Conservation (phyloP, 2,329 filamentous ascomycete species). For the Tolypocladium album region DNA sequence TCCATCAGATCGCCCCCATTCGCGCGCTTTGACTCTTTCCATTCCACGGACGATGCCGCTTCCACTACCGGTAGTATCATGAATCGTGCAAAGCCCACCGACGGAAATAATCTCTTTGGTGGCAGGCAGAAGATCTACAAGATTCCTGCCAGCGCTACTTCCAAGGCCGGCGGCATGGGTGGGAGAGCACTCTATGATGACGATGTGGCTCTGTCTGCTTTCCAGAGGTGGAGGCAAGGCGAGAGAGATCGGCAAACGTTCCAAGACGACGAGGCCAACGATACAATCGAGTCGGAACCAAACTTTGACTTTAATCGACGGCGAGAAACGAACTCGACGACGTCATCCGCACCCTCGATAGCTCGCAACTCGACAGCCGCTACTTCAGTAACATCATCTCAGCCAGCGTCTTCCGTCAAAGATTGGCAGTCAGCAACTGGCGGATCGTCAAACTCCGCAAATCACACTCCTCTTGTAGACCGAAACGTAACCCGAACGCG, state of each 20-base stretch:
- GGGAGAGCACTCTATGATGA: slow-evolving; percentile 75
- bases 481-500: slow-evolving; percentile 59
- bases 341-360: slow-evolving; percentile 56
- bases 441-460: slow-evolving; percentile 21
- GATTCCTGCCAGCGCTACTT: slow-evolving; percentile 46
- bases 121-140: slow-evolving; percentile 94
- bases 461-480: slow-evolving; percentile 38
- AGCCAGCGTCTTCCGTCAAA: slow-evolving; percentile 42
- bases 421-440: slow-evolving; percentile 34
- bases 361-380: slow-evolving; percentile 75
- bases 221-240: slow-evolving; percentile 61
- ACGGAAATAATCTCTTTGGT: slow-evolving; percentile 89
- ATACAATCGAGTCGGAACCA: slow-evolving; percentile 31
- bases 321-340: slow-evolving; percentile 78
- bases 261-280: slow-evolving; percentile 26
- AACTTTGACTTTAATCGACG: slow-evolving; percentile 60
- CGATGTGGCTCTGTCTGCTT: slow-evolving; percentile 73
- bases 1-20: slow-evolving; percentile 58
- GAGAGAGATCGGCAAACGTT: slow-evolving; percentile 44
- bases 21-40: slow-evolving; percentile 53
- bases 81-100: slow-evolving; percentile 68
- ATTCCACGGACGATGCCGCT: slow-evolving; percentile 61
- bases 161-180: slow-evolving; percentile 41
- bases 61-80: slow-evolving; percentile 62
- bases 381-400: slow-evolving; percentile 71